phyloP scores from a whole-genome alignment of 345 rosid species.

The Euphorbia lathyris region DNA sequence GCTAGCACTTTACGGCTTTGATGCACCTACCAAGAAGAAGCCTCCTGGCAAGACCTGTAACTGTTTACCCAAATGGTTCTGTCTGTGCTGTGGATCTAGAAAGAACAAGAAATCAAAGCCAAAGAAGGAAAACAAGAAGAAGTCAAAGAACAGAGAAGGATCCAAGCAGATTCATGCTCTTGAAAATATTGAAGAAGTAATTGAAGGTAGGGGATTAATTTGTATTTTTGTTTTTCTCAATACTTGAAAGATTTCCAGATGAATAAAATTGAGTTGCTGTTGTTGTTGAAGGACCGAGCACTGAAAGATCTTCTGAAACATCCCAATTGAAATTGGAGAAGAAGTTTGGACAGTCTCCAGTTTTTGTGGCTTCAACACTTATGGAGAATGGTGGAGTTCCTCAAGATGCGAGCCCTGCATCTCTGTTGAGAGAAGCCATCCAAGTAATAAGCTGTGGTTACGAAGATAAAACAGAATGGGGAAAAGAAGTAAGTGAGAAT shows the following conservation, averaged over 20 bases:
- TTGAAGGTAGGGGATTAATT: slow-evolving; percentile 45
- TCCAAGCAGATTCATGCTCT: slow-evolving; percentile 91
- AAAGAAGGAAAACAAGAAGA: slow-evolving; percentile 59
- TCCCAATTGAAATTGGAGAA: slow-evolving; percentile 73
- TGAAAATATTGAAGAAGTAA: slow-evolving; percentile 75
- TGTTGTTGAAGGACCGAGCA: slow-evolving; percentile 36
- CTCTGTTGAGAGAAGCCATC: slow-evolving; percentile 83
- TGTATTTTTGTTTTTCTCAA: background rate
- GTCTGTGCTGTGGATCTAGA: slow-evolving; percentile 64
- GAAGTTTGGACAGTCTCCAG: slow-evolving; percentile 94
- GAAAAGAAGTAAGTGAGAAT: slow-evolving; percentile 80
- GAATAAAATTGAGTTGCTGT: slow-evolving; percentile 1
- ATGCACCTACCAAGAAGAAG: slow-evolving; percentile 91
- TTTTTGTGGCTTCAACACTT: slow-evolving; percentile 70
- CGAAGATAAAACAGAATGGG: slow-evolving; percentile 99
- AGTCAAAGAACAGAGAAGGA: slow-evolving; percentile 62
- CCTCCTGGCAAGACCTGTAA: slow-evolving; percentile 86
- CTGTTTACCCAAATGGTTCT: slow-evolving; percentile 96
- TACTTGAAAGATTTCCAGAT: background rate
- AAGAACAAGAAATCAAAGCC: slow-evolving; percentile 67
- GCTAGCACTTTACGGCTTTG: slow-evolving; percentile 86
- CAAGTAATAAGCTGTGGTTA: slow-evolving; percentile 98
- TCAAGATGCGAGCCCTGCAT: slow-evolving; percentile 60
- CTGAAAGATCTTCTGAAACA: slow-evolving; percentile 51
- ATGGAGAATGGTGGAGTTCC: slow-evolving; percentile 83